Percentiles rank a stretch among this genome's conserved stretches.
phyloP scores from a whole-genome alignment of 2,329 filamentous ascomycete species.

The Exophiala alcalophila region DNA sequence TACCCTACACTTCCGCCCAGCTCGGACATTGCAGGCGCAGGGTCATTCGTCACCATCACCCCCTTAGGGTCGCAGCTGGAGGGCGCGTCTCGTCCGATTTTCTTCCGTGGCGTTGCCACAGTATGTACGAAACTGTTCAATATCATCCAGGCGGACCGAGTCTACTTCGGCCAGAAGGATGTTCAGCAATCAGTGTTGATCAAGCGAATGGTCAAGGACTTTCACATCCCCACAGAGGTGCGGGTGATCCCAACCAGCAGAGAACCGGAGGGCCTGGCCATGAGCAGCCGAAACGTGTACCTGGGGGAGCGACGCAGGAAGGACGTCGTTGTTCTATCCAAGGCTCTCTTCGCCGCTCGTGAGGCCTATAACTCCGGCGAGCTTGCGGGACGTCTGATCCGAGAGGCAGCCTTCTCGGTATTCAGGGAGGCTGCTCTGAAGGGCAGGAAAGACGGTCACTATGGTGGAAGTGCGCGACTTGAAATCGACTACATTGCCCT shows the following conservation, averaged over 20 bases:
- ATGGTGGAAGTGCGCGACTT: constrained; percentile 47
- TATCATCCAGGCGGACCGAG: constrained; percentile 70
- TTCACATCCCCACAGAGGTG: constrained; percentile 73
- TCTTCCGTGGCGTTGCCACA: constrained; percentile 94
- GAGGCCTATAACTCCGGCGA: constrained; percentile 57
- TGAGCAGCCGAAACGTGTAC: constrained; percentile 93
- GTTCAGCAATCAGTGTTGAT: constrained; percentile 94
- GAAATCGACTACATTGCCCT: constrained; percentile 92
- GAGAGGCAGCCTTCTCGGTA: constrained; percentile 66
- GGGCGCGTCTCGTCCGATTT: constrained; percentile 81
- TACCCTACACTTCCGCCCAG: constrained; percentile 78
- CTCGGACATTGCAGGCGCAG: constrained; percentile 69
- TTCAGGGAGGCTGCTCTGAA: constrained; percentile 45
- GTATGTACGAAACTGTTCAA: constrained; percentile 95
- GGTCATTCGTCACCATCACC: constrained; percentile 88
- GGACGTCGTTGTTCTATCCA: constrained; percentile 69
- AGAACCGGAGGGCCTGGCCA: constrained; percentile 76
- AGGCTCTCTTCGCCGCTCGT: constrained; percentile 69
- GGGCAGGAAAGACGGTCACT: constrained; percentile 21
- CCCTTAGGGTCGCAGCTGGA: constrained; percentile 79
- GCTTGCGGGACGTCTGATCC: constrained; percentile 61
- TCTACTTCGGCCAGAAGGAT: constrained; percentile 97
- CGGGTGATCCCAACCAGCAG: constrained; percentile 71
- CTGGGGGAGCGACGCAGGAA: constrained; percentile 71
- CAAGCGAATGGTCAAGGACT: constrained; percentile 80